Conservation (phyloP, 2,329 filamentous ascomycete species). For the Neurospora sp. region DNA sequence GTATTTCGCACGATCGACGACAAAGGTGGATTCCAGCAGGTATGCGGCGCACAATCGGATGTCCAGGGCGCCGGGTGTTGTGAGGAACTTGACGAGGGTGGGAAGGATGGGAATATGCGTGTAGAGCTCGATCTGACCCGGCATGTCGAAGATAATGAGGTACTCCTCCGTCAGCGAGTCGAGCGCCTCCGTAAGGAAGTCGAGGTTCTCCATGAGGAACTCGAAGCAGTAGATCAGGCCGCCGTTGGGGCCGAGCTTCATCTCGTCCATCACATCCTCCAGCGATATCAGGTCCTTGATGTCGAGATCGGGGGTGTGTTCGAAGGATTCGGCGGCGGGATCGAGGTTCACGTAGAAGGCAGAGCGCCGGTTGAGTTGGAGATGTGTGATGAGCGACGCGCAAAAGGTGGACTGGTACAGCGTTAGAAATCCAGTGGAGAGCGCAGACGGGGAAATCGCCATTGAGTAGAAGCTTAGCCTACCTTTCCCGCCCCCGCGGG, state of each 20-base stretch:
- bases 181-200: slow-evolving; percentile 78
- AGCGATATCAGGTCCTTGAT: slow-evolving; percentile 92
- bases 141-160: slow-evolving; percentile 97
- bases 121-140: slow-evolving; percentile 96
- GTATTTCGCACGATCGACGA: slow-evolving; percentile 93
- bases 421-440: slow-evolving; percentile 2
- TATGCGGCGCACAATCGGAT: slow-evolving; percentile 90
- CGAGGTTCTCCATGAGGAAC: slow-evolving; percentile 87
- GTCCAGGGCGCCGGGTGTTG: slow-evolving; percentile 68
- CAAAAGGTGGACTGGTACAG: slow-evolving; percentile 74
- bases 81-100: slow-evolving; percentile 70
- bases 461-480: slow-evolving; percentile 16
- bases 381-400: slow-evolving; percentile 82
- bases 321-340: slow-evolving; percentile 86
- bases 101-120: slow-evolving; percentile 93
- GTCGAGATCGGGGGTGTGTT: slow-evolving; percentile 84
- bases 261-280: slow-evolving; percentile 93
- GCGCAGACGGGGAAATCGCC: background rate
- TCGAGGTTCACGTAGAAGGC: slow-evolving; percentile 98
- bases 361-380: slow-evolving; percentile 82
- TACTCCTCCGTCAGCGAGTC: slow-evolving; percentile 88
- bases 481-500: slow-evolving; percentile 91
- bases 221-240: slow-evolving; percentile 95
- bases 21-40: slow-evolving; percentile 89
- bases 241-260: slow-evolving; percentile 82